Conservation (phyloP, 495 filamentous ascomycete species). For the Achaetomiella virescens region DNA sequence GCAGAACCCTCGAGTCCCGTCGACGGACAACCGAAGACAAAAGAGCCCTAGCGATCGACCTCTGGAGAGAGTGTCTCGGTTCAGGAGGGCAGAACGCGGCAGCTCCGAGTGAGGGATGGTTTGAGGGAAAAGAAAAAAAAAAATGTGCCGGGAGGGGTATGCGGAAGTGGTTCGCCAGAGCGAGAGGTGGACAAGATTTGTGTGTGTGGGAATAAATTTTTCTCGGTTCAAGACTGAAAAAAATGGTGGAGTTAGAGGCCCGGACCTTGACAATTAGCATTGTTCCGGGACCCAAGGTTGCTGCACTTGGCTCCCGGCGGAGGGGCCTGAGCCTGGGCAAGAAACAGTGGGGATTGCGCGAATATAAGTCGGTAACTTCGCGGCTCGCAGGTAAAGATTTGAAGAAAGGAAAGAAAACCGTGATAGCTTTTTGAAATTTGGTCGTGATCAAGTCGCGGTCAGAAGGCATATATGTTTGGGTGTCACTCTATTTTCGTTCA, state of each 20-base stretch:
- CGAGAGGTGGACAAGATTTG: slow-evolving; percentile 27
- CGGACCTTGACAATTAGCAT: slow-evolving; percentile 23
- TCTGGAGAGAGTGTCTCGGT: slow-evolving; percentile 13
- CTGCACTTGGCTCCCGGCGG: neutral
- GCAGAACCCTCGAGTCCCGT: slow-evolving; percentile 15
- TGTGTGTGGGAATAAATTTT: slow-evolving; percentile 37
- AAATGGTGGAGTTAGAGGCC: slow-evolving; percentile 27
- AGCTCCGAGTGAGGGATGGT: slow-evolving; percentile 14
- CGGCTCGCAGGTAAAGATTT: neutral
- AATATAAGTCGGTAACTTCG: slow-evolving; percentile 24
- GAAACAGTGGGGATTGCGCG: slow-evolving; percentile 28
- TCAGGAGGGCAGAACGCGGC: slow-evolving; percentile 8
- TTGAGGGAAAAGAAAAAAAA: slow-evolving; percentile 13
- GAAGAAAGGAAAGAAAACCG: neutral
- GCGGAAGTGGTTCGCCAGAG: slow-evolving; percentile 21
- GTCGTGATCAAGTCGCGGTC: neutral
- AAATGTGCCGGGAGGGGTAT: slow-evolving; percentile 16
- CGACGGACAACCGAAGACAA: slow-evolving; percentile 16
- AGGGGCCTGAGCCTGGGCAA: slow-evolving; percentile 3
- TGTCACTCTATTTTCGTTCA: too few relatives aligned
- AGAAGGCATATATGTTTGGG: too few relatives aligned
- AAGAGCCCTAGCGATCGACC: slow-evolving; percentile 18
- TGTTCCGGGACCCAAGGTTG: neutral
- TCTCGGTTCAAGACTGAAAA: slow-evolving; percentile 23
- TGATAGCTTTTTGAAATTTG: neutral